These are phyloP conservation scores for Phytophthora macrochlamydospora DNA, from an alignment of 352 stramenopile species.

Conservation along the genomic window DNA sequence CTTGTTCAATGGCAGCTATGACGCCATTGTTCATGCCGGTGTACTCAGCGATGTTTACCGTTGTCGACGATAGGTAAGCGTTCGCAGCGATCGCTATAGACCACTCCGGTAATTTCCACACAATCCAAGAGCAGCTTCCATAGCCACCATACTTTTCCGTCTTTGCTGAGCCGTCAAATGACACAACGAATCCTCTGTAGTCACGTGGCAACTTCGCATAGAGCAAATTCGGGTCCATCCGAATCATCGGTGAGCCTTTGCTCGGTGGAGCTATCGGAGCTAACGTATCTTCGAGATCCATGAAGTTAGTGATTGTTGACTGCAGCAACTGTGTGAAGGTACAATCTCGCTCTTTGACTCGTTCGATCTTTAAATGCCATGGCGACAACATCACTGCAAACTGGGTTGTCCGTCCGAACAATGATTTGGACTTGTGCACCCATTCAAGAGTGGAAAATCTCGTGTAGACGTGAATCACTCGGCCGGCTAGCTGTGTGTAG, in stretches of 20 bases:
- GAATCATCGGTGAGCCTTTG: not conserved
- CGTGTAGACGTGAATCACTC: not conserved
- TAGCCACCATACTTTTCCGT: not conserved
- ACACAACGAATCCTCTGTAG: not conserved
- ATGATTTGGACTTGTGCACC: not conserved
- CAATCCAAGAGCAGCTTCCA: not conserved
- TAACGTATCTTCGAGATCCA: not conserved
- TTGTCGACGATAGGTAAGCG: not conserved
- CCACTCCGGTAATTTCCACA: not conserved
- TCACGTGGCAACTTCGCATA: not conserved
- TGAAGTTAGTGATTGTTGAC: not conserved
- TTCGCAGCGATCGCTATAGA: not conserved
- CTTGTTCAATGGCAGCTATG: not conserved
- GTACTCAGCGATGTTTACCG: not conserved
- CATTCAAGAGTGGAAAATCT: not conserved
- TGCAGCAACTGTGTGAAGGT: not conserved
- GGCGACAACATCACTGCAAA: not conserved
- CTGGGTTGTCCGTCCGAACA: not conserved
- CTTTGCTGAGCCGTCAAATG: not conserved
- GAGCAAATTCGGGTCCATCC: not conserved
- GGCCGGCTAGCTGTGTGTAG: not conserved
- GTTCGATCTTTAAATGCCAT: not conserved
- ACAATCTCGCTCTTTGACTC: not conserved
- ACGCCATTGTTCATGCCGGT: slow-evolving; percentile 2
- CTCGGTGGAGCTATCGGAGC: not conserved